These are phyloP conservation scores for Chlamydomonas eustigma DNA, from an alignment of 139 green algal species.

Conservation along the genomic window DNA sequence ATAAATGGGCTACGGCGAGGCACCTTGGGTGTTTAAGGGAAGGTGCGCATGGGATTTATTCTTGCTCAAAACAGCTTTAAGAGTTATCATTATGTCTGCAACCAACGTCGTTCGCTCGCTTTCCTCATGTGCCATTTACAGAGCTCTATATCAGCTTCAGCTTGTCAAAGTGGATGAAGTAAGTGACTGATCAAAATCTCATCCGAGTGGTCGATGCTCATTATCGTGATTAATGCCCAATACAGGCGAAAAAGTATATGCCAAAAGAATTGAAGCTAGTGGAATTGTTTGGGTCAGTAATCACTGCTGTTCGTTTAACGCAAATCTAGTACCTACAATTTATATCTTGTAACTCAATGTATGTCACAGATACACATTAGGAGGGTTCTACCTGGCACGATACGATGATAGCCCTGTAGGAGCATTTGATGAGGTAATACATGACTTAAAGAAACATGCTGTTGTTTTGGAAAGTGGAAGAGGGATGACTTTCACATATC, in stretches of 20 bases:
- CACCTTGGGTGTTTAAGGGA: constrained; percentile 75
- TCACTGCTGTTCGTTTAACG: neutral
- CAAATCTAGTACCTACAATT: neutral
- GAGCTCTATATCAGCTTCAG: constrained; percentile 84
- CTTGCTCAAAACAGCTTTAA: neutral
- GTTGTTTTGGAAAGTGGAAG: no score
- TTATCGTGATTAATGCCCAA: neutral
- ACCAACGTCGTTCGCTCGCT: neutral
- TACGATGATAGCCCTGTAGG: constrained; percentile 89
- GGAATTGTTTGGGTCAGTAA: constrained; percentile 74
- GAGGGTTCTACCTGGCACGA: constrained; percentile 88
- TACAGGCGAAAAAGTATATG: constrained; percentile 78
- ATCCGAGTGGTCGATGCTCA: neutral
- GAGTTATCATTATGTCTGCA: neutral
- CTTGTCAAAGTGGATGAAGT: constrained; percentile 69
- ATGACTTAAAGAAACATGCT: no score
- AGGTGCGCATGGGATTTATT: constrained; percentile 29
- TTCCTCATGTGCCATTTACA: constrained; percentile 3
- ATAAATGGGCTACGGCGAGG: constrained; percentile 65
- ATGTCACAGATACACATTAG: constrained; percentile 75
- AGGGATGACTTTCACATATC: no score
- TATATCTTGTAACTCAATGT: neutral
- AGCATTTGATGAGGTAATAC: constrained; percentile 82
- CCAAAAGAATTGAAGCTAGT: constrained; percentile 78
- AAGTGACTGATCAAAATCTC: constrained; percentile 16